Evolutionary conservation across 345 rosid genomes (phyloP), one percentile per base, ranked within the genome.

Genomic region (Salix dunnii): DNA sequence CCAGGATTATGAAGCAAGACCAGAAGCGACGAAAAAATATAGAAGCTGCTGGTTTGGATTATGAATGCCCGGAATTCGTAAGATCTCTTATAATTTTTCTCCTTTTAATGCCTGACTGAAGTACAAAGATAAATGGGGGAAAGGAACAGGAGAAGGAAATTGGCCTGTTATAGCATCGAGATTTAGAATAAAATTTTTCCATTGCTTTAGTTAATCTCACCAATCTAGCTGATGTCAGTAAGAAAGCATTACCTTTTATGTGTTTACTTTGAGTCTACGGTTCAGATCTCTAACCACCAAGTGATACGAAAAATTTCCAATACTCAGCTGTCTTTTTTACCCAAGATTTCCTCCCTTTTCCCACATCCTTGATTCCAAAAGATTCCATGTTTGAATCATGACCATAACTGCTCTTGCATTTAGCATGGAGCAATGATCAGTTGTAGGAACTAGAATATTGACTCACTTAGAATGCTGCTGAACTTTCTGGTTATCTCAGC

Each of bases 41-140:
- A 79, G 88, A 85, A 70, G 95, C 88, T 17, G 97, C 95, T 71
- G 97, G 97, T 67, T 85, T 96, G 74, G 95, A 88, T 31, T 95
- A 91, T 71, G 93, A 88, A 65, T 93, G 94, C 88, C 97, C 99
- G 0, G 91, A 86, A 80, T 89, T 96, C 67, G 98, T 96, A 90
- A 90, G 99, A 76, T 71, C 33, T 62, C 27, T 67, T 6, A 16
- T 33, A n/a, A 23, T 49, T 31, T 73, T 42, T 27, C 18, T 38
- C 7, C 42, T 67, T 42, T 14, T 27, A 63, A 38, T 21, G 10
- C 23, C 42, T n/a, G 36, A 36, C 42, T 7, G 36, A 20, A 31
- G 27, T 72, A 21, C 30, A 43, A 16, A 20, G 21, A 13, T 9
- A 20, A 40, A 10, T 23, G 30, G 28, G 43, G 21, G n/a, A 28